Evolutionary conservation across 805 yeast genomes (phyloP).

Genomic region (Candida sanyiensis): DNA sequence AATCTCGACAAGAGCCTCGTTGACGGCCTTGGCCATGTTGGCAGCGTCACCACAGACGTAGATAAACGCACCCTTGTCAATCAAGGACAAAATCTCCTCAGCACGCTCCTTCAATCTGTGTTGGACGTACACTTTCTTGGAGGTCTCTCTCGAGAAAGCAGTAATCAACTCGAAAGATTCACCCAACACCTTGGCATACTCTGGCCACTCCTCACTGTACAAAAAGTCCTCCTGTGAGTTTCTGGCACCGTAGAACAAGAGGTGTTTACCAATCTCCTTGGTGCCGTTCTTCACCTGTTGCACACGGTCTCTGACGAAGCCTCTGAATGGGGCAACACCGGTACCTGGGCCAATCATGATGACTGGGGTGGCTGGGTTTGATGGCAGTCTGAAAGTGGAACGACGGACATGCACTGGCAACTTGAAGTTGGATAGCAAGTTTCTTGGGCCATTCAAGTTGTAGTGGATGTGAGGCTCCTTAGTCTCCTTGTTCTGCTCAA

Average conservation of each 20-base stretch:
- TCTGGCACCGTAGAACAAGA: conserved; percentile 88
- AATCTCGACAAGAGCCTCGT: conserved; percentile 57
- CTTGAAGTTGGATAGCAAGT: conserved; percentile 39
- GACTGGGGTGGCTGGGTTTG: conserved; percentile 75
- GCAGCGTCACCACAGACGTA: conserved; percentile 98
- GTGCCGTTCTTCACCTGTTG: conserved; percentile 41
- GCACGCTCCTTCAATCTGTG: conserved; percentile 56
- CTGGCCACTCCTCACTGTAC: conserved; percentile 86
- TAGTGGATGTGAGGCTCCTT: conserved; percentile 49
- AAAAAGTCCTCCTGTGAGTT: conserved; percentile 71
- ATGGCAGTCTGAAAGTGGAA: conserved; percentile 89
- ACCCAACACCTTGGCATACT: conserved; percentile 51
- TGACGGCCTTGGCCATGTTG: conserved; percentile 93
- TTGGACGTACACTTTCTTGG: conserved; percentile 75
- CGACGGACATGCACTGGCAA: conserved; percentile 91
- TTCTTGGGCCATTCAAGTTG: conserved; percentile 82
- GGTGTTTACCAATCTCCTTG: conserved; percentile 58
- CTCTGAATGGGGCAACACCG: conserved; percentile 98
- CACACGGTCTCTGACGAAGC: conserved; percentile 86
- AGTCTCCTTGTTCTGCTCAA: conserved; percentile 45
- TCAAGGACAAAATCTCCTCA: conserved; percentile 32
- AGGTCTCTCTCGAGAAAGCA: conserved; percentile 79
- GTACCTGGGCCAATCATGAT: conserved; percentile 98
- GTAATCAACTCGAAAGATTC: conserved; percentile 63
- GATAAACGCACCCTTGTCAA: conserved; percentile 77